A percentile compares a stretch with the other conserved stretches of the same genome.
phyloP scores from a whole-genome alignment of 2,329 filamentous ascomycete species.

The Ascochyta fabae region DNA sequence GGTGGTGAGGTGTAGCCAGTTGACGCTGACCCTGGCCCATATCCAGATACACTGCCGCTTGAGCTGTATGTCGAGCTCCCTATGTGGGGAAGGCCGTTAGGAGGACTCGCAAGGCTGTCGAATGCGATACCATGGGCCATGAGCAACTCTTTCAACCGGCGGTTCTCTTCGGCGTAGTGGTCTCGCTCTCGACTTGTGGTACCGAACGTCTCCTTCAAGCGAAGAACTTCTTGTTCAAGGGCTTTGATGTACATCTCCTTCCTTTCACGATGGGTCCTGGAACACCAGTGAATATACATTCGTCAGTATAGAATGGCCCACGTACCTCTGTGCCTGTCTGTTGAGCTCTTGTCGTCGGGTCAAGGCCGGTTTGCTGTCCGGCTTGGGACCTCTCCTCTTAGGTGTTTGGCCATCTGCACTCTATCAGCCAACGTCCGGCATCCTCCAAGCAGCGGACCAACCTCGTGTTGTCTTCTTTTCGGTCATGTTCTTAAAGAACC shows the following conservation, averaged over 20 bases:
- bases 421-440: constrained; percentile 8
- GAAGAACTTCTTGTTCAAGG: constrained; percentile 87
- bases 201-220: constrained; percentile 84
- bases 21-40: constrained; percentile 56
- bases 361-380: constrained; percentile 92
- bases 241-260: constrained; percentile 97
- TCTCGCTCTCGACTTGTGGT: constrained; percentile 78
- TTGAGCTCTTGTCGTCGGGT: constrained; percentile 94
- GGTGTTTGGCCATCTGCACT: constrained; percentile 77
- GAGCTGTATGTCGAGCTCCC: constrained; percentile 53
- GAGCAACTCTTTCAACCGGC: constrained; percentile 70
- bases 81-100: constrained; percentile 43
- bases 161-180: constrained; percentile 78
- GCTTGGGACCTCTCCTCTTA: constrained; percentile 92
- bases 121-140: constrained; percentile 64
- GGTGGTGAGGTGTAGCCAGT: constrained; percentile 56
- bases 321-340: constrained; percentile 89
- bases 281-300: constrained; percentile 20
- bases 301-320: not conserved
- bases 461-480: constrained; percentile 82
- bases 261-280: constrained; percentile 91
- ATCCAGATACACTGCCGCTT: constrained; percentile 68
- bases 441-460: constrained; percentile 44
- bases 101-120: constrained; percentile 52
- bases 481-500: constrained; percentile 68